These are phyloP conservation scores for Purshia tridentata DNA, from an alignment of 306 rosid genomes.

Conservation along the genomic window DNA sequence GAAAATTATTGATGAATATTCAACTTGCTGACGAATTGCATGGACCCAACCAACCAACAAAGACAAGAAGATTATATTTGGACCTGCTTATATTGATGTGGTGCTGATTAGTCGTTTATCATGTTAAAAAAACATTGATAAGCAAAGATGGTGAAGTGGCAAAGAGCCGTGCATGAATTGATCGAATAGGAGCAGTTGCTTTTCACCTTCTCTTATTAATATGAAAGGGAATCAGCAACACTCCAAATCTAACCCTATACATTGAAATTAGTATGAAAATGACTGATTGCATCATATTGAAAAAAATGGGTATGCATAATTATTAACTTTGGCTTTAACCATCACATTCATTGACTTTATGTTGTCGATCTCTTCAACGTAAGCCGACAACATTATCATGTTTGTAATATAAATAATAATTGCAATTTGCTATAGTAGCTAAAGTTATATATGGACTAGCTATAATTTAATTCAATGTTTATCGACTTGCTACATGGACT, in stretches of 20 bases:
- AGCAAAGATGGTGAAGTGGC: not conserved
- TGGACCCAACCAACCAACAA: not conserved
- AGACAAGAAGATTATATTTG: not conserved
- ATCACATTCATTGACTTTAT: not conserved
- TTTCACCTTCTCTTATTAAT: not conserved
- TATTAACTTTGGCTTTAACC: not conserved
- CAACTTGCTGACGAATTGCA: not conserved
- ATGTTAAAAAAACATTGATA: constrained; percentile 3
- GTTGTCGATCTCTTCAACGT: constrained; percentile 21
- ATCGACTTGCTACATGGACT: too few species aligned
- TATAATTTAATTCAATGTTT: too few species aligned
- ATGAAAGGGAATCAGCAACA: constrained; percentile 16
- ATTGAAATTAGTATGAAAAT: constrained; percentile 17
- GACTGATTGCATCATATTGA: not conserved
- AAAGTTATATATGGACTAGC: too few species aligned
- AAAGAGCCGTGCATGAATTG: constrained; percentile 24
- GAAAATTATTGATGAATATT: not conserved
- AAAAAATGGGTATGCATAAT: not conserved
- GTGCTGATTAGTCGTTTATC: not conserved
- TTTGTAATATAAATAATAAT: too few species aligned
- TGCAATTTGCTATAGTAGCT: not conserved
- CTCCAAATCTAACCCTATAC: constrained; percentile 13
- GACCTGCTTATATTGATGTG: constrained; percentile 5
- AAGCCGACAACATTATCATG: not conserved
- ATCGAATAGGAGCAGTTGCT: constrained; percentile 19